A percentile compares a stretch with the other conserved stretches of the same genome.
These are phyloP conservation scores for Xerocomus nothofagi DNA, from an alignment of 1,284 basidiomycete species.

Conservation along the genomic window DNA sequence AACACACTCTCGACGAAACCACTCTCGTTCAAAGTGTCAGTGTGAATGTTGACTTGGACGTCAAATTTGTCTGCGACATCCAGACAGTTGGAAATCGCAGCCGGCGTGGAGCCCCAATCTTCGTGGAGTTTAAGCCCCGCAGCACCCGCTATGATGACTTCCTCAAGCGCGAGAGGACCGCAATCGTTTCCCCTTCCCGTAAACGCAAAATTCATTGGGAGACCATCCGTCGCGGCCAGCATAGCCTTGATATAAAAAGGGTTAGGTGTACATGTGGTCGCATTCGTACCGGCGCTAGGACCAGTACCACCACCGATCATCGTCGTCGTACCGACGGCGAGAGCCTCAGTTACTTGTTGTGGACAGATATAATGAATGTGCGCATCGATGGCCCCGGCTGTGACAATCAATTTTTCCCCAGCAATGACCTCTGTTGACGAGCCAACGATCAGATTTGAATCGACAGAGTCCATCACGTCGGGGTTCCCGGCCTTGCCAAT, in stretches of 20 bases:
- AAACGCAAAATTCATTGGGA: conserved; percentile 92
- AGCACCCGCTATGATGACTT: conserved; percentile 87
- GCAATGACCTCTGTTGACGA: conserved; percentile 93
- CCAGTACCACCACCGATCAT: conserved; percentile 94
- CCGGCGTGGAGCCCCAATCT: conserved; percentile 96
- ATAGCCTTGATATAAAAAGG: conserved; percentile 86
- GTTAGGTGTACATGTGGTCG: conserved; percentile 91
- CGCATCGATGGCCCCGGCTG: conserved; percentile 90
- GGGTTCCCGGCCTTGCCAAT: conserved; percentile 98
- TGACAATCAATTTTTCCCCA: conserved; percentile 91
- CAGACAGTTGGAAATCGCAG: conserved; percentile 77
- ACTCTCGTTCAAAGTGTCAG: conserved; percentile 94
- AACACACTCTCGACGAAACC: conserved; percentile 85
- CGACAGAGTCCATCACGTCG: conserved; percentile 86
- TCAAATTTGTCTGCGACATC: conserved; percentile 91
- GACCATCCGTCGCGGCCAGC: conserved; percentile 84
- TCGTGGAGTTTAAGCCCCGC: conserved; percentile 95
- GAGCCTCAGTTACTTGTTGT: conserved; percentile 78
- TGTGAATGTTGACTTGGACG: conserved; percentile 97
- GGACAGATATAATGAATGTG: conserved; percentile 96
- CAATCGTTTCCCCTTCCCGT: conserved; percentile 96
- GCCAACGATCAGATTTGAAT: conserved; percentile 76
- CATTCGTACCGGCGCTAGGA: conserved; percentile 86
- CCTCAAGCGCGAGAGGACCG: conserved; percentile 69
- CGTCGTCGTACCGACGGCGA: conserved; percentile 78